Percentiles rank a stretch among this genome's conserved stretches.
Conservation (phyloP, 139 green algal genomes). For the Coccomyxa sp. region DNA sequence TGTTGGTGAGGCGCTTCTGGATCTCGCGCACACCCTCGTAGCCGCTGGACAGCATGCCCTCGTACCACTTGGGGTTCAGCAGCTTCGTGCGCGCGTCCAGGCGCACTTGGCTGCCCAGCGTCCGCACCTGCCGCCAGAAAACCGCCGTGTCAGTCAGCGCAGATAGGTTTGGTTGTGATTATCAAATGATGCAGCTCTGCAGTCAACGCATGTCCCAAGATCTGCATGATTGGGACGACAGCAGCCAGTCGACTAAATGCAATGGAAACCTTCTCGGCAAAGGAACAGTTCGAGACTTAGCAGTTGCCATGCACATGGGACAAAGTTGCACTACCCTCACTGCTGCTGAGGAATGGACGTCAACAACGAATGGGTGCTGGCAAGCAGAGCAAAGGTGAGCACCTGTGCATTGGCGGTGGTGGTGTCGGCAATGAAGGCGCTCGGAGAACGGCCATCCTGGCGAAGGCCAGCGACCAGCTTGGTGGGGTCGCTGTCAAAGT, state of each 20-base stretch:
- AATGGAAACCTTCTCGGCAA: no score
- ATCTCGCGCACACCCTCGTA: slow-evolving; percentile 99
- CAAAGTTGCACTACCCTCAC: no score
- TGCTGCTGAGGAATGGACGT: no score
- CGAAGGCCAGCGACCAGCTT: slow-evolving; percentile 95
- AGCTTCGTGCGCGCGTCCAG: slow-evolving; percentile 99
- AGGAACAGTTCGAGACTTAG: no score
- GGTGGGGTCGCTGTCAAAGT: slow-evolving; percentile 98
- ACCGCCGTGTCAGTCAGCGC: background rate
- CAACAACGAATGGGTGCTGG: no score
- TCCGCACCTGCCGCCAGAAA: slow-evolving; percentile 67
- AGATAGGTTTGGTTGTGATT: background rate
- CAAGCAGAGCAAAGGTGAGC: background rate
- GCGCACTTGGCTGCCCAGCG: slow-evolving; percentile 90
- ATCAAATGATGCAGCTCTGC: background rate
- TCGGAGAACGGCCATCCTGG: slow-evolving; percentile 79
- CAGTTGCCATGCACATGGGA: no score
- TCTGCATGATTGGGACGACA: background rate
- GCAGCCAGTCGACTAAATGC: no score
- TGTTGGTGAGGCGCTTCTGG: slow-evolving; percentile 99
- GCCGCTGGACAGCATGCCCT: slow-evolving; percentile 91
- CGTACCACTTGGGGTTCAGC: slow-evolving; percentile 99
- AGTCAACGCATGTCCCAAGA: background rate
- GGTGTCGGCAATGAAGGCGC: slow-evolving; percentile 96
- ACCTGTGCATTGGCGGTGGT: slow-evolving; percentile 97